Percentiles rank a stretch among this genome's conserved stretches.
Evolutionary conservation across 345 rosid species (phyloP).

Genomic region (Anastatica hierochuntica): DNA sequence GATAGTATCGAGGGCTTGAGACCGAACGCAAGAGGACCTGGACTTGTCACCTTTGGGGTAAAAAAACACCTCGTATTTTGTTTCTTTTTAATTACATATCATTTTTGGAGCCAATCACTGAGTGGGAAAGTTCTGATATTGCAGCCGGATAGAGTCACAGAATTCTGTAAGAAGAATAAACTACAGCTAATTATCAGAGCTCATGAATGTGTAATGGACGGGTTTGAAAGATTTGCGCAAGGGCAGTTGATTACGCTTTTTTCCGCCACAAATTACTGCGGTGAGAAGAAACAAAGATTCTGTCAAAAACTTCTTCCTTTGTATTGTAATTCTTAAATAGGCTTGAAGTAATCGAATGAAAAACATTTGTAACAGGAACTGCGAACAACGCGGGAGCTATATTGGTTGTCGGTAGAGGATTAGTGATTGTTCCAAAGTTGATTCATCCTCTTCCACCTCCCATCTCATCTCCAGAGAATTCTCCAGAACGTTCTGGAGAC

Average conservation of each 20-base stretch:
- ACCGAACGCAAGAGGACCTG: constrained; percentile 99
- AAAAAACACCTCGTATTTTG: constrained; percentile 5
- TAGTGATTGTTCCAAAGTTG: constrained; percentile 90
- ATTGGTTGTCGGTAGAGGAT: constrained; percentile 89
- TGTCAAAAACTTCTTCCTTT: neutral
- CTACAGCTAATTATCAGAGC: constrained; percentile 90
- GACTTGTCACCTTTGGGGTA: constrained; percentile 99
- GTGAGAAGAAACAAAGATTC: constrained; percentile 32
- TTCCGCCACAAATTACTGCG: constrained; percentile 97
- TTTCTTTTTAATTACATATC: neutral
- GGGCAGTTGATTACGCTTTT: constrained; percentile 95
- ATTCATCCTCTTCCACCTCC: constrained; percentile 99
- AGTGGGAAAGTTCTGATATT: constrained; percentile 15
- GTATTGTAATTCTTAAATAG: too few relatives aligned
- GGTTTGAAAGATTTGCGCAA: constrained; percentile 98
- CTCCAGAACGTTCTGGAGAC: constrained; percentile 68
- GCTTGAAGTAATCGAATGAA: neutral
- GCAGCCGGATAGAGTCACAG: constrained; percentile 95
- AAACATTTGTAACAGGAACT: constrained; percentile 46
- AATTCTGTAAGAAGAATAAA: constrained; percentile 93
- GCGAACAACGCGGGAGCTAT: constrained; percentile 99
- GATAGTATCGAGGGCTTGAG: constrained; percentile 95
- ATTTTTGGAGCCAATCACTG: neutral
- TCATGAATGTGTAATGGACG: constrained; percentile 99
- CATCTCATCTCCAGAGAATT: constrained; percentile 76